These are phyloP conservation scores for Lactifluus pinguis DNA, from an alignment of 768 basidiomycete genomes.

Conservation along the genomic window DNA sequence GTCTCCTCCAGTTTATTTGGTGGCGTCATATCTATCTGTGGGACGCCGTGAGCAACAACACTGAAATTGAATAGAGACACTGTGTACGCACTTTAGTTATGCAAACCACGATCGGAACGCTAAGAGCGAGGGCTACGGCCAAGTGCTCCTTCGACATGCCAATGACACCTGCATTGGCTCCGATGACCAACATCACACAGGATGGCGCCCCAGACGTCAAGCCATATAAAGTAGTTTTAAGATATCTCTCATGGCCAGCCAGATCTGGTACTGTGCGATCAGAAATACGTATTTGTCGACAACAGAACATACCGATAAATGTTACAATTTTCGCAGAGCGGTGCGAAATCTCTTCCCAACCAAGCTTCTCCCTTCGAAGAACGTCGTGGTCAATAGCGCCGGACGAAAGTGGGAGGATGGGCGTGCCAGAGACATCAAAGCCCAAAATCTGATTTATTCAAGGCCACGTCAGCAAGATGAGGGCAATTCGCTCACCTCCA, in stretches of 20 bases:
- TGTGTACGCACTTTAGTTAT: slow-evolving; percentile 74
- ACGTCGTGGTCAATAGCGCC: slow-evolving; percentile 51
- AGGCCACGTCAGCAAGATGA: background rate
- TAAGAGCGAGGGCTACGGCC: slow-evolving; percentile 87
- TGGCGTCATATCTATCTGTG: slow-evolving; percentile 94
- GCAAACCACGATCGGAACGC: slow-evolving; percentile 87
- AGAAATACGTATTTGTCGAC: background rate
- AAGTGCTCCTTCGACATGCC: slow-evolving; percentile 96
- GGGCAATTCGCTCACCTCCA: slow-evolving; percentile 60
- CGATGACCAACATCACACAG: slow-evolving; percentile 88
- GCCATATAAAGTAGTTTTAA: slow-evolving; percentile 91
- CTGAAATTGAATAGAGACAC: background rate
- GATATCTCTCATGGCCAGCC: slow-evolving; percentile 90
- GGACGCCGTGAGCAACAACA: background rate
- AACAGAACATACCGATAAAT: slow-evolving; percentile 59
- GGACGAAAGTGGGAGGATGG: slow-evolving; percentile 64
- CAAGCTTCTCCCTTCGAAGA: slow-evolving; percentile 75
- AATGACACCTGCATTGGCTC: slow-evolving; percentile 87
- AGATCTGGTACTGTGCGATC: slow-evolving; percentile 45
- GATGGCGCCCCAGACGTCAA: slow-evolving; percentile 90
- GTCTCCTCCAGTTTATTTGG: slow-evolving; percentile 87
- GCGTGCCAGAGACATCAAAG: slow-evolving; percentile 65
- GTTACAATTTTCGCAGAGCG: slow-evolving; percentile 88
- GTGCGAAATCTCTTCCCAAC: slow-evolving; percentile 92
- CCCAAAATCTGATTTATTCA: slow-evolving; percentile 64